phyloP scores from a whole-genome alignment of 2,329 filamentous ascomycete genomes.

The Pyrenophora teres region DNA sequence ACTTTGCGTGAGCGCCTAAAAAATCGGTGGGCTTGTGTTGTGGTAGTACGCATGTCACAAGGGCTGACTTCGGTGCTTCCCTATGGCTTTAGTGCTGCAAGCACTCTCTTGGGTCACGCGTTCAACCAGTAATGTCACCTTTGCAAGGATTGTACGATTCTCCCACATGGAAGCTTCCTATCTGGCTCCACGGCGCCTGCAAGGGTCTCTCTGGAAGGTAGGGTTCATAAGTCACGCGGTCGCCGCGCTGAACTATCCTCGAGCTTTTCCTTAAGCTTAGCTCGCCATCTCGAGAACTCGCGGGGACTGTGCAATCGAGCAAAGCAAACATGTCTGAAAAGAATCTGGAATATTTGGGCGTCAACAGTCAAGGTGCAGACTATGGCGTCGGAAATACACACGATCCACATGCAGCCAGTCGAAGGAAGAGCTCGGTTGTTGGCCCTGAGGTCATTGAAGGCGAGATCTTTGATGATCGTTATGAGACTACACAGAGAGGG shows the following conservation, averaged over 20 bases:
- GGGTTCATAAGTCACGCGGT: slow-evolving; percentile 1
- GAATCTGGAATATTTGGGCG: slow-evolving; percentile 7
- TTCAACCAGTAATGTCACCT: slow-evolving; percentile 2
- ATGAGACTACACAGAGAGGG: slow-evolving; percentile 47
- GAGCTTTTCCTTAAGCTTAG: neutral
- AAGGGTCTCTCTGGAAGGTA: neutral
- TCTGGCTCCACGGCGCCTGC: neutral
- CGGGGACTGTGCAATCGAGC: neutral
- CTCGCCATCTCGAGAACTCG: neutral
- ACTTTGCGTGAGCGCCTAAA: slow-evolving; percentile 1
- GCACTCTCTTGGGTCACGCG: slow-evolving; percentile 8
- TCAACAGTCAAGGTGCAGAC: slow-evolving; percentile 7
- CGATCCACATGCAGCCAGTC: slow-evolving; percentile 5
- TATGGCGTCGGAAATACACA: slow-evolving; percentile 17
- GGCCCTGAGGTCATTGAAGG: slow-evolving; percentile 31
- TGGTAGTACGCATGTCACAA: neutral
- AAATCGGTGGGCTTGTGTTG: neutral
- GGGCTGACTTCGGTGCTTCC: slow-evolving; percentile 3
- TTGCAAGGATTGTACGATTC: slow-evolving; percentile 10
- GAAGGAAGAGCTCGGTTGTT: slow-evolving; percentile 31
- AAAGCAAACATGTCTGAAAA: slow-evolving; percentile 25
- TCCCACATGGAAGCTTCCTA: slow-evolving; percentile 8
- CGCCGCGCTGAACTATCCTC: neutral
- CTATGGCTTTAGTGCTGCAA: slow-evolving; percentile 3
- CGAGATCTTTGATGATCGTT: slow-evolving; percentile 42